Conservation (phyloP, 768 basidiomycete genomes). For the Tricholomella constricta region DNA sequence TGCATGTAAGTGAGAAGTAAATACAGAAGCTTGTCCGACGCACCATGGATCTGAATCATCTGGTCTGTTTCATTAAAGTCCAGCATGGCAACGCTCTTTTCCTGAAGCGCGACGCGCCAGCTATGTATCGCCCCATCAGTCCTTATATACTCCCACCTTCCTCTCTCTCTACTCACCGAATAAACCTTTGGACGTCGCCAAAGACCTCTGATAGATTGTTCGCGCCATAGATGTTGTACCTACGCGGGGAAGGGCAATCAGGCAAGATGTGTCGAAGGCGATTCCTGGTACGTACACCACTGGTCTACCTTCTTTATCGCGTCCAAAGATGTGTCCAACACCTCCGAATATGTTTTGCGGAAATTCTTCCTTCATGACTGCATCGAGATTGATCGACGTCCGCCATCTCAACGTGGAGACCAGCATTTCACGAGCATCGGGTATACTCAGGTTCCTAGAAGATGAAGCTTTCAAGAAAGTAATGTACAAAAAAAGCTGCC, state of each 20-base stretch:
- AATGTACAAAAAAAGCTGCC: background rate
- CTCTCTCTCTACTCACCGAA: conserved; percentile 49
- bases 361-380: conserved; percentile 59
- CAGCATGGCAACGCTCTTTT: conserved; percentile 58
- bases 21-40: background rate
- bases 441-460: conserved; percentile 50
- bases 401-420: conserved; percentile 73
- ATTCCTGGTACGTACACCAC: conserved; percentile 54
- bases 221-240: conserved; percentile 81
- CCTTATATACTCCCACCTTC: background rate
- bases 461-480: background rate
- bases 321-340: conserved; percentile 65
- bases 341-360: conserved; percentile 63
- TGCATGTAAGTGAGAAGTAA: background rate
- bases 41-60: conserved; percentile 73
- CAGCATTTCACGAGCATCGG: conserved; percentile 65
- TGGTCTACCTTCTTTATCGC: conserved; percentile 71
- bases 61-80: conserved; percentile 78
- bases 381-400: conserved; percentile 62
- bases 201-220: conserved; percentile 72
- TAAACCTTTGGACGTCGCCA: conserved; percentile 72
- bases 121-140: conserved; percentile 34
- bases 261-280: background rate
- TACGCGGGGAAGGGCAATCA: conserved; percentile 25
- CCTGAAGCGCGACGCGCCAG: conserved; percentile 83